phyloP scores from a whole-genome alignment of 768 basidiomycete species.

The Kondoa subrosea region DNA sequence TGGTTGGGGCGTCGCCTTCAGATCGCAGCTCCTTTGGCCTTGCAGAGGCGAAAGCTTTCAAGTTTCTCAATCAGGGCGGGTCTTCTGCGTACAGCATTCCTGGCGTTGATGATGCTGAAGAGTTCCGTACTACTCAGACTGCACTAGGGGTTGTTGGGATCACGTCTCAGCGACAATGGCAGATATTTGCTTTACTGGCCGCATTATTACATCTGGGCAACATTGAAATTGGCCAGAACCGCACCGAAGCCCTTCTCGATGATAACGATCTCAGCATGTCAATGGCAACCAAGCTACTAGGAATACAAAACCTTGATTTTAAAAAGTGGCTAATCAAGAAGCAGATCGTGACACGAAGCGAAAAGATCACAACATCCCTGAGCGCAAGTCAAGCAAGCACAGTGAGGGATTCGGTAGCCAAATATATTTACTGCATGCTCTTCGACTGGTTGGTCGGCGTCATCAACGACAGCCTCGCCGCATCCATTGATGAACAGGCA shows the following conservation, averaged over 20 bases:
- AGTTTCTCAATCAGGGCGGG: conserved; percentile 85
- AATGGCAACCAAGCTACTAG: conserved; percentile 72
- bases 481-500: conserved; percentile 58
- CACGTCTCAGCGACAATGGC: conserved; percentile 91
- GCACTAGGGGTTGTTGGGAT: conserved; percentile 95
- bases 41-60: conserved; percentile 73
- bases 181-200: conserved; percentile 78
- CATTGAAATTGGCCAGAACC: conserved; percentile 65
- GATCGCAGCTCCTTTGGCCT: conserved; percentile 89
- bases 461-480: conserved; percentile 92
- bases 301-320: conserved; percentile 77
- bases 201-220: conserved; percentile 95
- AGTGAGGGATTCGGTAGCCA: conserved; percentile 89
- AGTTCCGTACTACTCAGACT: conserved; percentile 81
- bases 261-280: conserved; percentile 65
- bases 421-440: conserved; percentile 94
- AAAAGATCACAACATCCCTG: conserved; percentile 82
- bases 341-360: conserved; percentile 79
- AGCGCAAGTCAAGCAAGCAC: conserved; percentile 77
- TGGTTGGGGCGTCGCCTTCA: conserved; percentile 83
- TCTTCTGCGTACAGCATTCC: conserved; percentile 64
- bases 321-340: conserved; percentile 99
- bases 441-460: conserved; percentile 98
- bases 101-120: conserved; percentile 90
- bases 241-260: conserved; percentile 67